Conservation (phyloP, 352 stramenopile genomes). For the Phytopythium litorale region DNA sequence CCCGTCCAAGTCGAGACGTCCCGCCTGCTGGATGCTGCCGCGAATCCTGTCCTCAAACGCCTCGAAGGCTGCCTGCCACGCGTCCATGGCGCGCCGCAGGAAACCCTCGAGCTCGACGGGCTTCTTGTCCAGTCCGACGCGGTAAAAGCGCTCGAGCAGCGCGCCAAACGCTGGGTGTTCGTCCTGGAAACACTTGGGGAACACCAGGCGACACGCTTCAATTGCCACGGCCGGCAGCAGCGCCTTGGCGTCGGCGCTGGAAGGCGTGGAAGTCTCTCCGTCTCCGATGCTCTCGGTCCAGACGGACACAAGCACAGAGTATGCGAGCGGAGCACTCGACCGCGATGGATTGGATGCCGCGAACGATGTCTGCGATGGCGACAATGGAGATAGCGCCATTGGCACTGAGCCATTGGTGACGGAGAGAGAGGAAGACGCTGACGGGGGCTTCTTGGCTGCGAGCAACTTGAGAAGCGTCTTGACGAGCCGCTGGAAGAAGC, state of each 20-base stretch:
- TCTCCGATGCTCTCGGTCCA: conserved; percentile 73
- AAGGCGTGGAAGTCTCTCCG: conserved; percentile 23
- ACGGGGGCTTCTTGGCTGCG: conserved; percentile 22
- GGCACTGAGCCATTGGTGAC: background rate
- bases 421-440: conserved; percentile 12
- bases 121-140: conserved; percentile 33
- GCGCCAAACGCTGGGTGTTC: conserved; percentile 18
- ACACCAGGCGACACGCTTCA: conserved; percentile 36
- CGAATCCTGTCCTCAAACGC: conserved; percentile 19
- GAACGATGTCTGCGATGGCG: background rate
- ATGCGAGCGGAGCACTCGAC: conserved; percentile 17
- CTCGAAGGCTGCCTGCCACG: conserved; percentile 43
- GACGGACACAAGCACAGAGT: conserved; percentile 35
- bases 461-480: conserved; percentile 39
- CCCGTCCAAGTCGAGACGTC: conserved; percentile 32
- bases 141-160: conserved; percentile 38
- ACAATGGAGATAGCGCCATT: background rate
- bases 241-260: conserved; percentile 8
- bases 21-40: conserved; percentile 14
- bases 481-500: conserved; percentile 52
- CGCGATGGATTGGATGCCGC: background rate
- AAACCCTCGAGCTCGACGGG: conserved; percentile 41
- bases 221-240: conserved; percentile 29
- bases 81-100: conserved; percentile 29
- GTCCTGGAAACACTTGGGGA: conserved; percentile 39